Conservation (phyloP, 2,329 filamentous ascomycete species). For the Neopestalotiopsis sp. region DNA sequence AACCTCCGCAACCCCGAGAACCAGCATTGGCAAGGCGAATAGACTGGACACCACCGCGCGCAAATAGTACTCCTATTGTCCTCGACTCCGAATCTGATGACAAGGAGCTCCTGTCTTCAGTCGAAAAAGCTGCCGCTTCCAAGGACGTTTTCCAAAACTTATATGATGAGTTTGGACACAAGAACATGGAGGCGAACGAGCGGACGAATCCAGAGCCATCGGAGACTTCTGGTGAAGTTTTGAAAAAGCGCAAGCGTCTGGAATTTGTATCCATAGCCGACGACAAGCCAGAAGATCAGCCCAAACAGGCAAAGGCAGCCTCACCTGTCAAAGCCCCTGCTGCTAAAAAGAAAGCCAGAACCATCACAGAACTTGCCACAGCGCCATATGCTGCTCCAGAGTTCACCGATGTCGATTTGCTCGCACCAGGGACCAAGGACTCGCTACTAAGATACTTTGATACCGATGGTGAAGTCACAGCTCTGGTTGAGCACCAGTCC, state of each 20-base stretch:
- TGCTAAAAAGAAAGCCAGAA: constrained; percentile 73
- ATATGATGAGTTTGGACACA: constrained; percentile 47
- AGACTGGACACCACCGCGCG: constrained; percentile 72
- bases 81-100: constrained; percentile 38
- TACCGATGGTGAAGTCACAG: constrained; percentile 38
- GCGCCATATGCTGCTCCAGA: constrained; percentile 64
- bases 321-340: constrained; percentile 55
- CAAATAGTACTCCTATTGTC: constrained; percentile 38
- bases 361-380: constrained; percentile 79
- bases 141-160: constrained; percentile 50
- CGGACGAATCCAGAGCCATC: background rate
- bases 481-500: constrained; percentile 39
- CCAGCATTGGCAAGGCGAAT: constrained; percentile 60
- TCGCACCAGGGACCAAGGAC: constrained; percentile 32
- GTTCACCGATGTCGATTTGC: constrained; percentile 38
- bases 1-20: constrained; percentile 32
- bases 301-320: constrained; percentile 29
- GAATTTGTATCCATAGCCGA: constrained; percentile 50
- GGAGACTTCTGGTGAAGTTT: constrained; percentile 31
- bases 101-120: constrained; percentile 38
- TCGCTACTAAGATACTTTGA: constrained; percentile 55
- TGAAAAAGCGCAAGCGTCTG: constrained; percentile 63
- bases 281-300: constrained; percentile 29
- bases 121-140: constrained; percentile 22
- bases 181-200: constrained; percentile 22